Evolutionary conservation across 768 basidiomycete genomes (phyloP), one percentile per base, ranked within the genome.

Genomic region (Chiua virens): DNA sequence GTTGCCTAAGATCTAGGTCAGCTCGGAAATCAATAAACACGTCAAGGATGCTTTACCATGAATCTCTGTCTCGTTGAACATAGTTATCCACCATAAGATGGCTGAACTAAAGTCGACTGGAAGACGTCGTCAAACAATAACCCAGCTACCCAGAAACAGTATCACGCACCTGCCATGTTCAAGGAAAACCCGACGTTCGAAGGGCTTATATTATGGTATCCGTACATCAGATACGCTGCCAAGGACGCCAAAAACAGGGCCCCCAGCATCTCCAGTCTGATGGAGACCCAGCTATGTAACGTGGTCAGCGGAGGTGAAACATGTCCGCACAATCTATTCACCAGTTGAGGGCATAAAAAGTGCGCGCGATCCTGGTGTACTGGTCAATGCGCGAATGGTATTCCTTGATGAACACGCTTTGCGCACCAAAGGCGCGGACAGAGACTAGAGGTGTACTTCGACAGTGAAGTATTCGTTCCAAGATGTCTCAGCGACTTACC

Each of bases 351-450:
- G 62, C 60, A 46, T 74, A 72, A 61, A 65, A 68, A 1, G 56
- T 55, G 11, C 63, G 55, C 4, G 61, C 58, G 9, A 57, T 47
- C 13, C 53, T 46, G 22, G 57, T 55, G 36, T 71, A 75, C 39
- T 66, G 68, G 50, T 76, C 70, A n/a, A 75, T 67, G 8, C 66
- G 57, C 25, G 61, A 55, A 37, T 64, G 49, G 21, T 68, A 60
- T 50, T 71, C 54, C 60, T 14, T 45, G 50, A 41, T 60, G 62
- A 53, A 75, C 35, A 48, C 21, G 10, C 57, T 21, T 54, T 54
- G 43, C 65, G 74, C 73, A 8, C 72, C 74, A 54, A 70, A 76
- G 0, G 75, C 74, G 20, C 75, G 58, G 44, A 77, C 71, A 2
- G 71, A 73, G 3, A 70, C 71, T 66, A 50, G 8, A 34, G 45